phyloP scores from a whole-genome alignment of 2,329 filamentous ascomycete genomes.

The Aspergillus unguis region DNA sequence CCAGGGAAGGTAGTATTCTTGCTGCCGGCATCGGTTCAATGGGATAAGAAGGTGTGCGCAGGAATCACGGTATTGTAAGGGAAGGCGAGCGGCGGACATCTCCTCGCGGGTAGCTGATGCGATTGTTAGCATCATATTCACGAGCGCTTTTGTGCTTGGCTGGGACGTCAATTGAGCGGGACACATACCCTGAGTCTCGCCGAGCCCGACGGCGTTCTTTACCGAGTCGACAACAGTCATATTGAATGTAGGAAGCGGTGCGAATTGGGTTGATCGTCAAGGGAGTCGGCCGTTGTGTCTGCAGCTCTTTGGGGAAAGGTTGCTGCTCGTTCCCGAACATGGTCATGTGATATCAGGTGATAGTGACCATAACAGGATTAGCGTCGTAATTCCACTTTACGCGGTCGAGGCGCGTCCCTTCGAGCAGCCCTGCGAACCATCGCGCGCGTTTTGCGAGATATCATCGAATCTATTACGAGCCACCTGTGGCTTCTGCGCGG shows the following conservation, averaged over 20 bases:
- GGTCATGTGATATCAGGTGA: constrained; percentile 22
- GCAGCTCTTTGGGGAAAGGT: constrained; percentile 25
- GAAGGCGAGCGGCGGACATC: constrained; percentile 87
- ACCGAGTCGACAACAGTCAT: constrained; percentile 50
- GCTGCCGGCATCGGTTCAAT: constrained; percentile 87
- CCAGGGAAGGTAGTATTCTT: constrained; percentile 94
- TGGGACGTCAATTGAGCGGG: constrained; percentile 22
- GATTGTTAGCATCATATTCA: constrained; percentile 13
- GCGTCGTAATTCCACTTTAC: constrained; percentile 37
- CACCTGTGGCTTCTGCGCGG: constrained; percentile 28
- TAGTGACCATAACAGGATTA: constrained; percentile 20
- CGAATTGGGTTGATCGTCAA: constrained; percentile 12
- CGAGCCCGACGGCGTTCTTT: constrained; percentile 49
- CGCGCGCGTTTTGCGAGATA: constrained; percentile 30
- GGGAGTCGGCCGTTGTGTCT: constrained; percentile 22
- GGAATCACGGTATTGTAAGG: constrained; percentile 88
- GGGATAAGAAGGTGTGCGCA: constrained; percentile 94
- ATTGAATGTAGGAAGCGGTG: constrained; percentile 20
- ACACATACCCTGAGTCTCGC: constrained; percentile 37
- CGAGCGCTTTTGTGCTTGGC: constrained; percentile 9
- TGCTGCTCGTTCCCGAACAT: constrained; percentile 30
- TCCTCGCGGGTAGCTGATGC: constrained; percentile 61
- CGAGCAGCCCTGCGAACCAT: constrained; percentile 20
- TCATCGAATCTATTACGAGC: constrained; percentile 28
- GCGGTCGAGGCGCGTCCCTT: constrained; percentile 36